Conservation (phyloP, 2,329 filamentous ascomycete species). For the Fusarium nurragi region DNA sequence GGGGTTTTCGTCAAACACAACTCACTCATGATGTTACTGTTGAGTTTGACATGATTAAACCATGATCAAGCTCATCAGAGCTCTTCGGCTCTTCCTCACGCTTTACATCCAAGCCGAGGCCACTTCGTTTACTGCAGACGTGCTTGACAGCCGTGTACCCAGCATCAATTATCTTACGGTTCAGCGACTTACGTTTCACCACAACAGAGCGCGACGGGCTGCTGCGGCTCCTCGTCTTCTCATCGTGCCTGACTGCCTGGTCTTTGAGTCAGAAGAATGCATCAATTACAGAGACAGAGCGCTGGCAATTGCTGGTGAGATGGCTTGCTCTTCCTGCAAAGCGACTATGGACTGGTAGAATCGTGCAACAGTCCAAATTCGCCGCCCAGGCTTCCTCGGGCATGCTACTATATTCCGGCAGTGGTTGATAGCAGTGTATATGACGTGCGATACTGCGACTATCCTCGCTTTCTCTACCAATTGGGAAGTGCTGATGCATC, state of each 20-base stretch:
- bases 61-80: background rate
- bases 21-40: no score
- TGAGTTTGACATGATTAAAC: no score
- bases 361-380: constrained; percentile 1
- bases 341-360: constrained; percentile 2
- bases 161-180: background rate
- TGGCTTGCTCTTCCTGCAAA: constrained; percentile 16
- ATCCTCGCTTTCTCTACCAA: constrained; percentile 15
- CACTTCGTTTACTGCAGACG: no score
- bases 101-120: background rate
- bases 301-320: constrained; percentile 7
- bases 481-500: background rate
- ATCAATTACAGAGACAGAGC: background rate
- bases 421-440: constrained; percentile 6
- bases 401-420: constrained; percentile 18
- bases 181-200: background rate
- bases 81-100: background rate
- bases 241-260: constrained; percentile 5
- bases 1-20: no score
- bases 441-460: constrained; percentile 18
- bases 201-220: constrained; percentile 9
- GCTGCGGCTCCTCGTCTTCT: constrained; percentile 12
- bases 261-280: constrained; percentile 6
- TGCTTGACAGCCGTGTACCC: no score
- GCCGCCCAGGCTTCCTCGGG: background rate